These are phyloP conservation scores for Dothistroma septosporum DNA, from an alignment of 2,329 filamentous ascomycete genomes.

Conservation along the genomic window DNA sequence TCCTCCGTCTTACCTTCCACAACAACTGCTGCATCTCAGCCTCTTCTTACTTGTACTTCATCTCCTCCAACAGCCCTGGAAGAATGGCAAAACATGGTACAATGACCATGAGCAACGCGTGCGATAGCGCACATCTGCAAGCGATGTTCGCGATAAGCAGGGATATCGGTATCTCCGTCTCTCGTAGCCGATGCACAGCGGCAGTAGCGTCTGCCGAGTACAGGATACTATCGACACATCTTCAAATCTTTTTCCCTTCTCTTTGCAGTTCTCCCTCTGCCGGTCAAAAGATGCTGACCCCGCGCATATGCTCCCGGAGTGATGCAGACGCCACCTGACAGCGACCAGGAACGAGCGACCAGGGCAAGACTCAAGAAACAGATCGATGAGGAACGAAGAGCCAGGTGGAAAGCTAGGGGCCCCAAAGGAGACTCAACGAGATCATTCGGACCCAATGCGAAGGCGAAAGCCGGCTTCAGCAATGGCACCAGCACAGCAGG, in stretches of 20 bases:
- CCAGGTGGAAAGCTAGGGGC: neutral
- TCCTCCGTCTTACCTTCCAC: neutral
- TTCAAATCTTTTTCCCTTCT: neutral
- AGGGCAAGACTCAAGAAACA: neutral
- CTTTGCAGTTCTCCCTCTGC: neutral
- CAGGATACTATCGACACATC: neutral
- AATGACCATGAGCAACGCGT: neutral
- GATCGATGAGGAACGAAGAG: neutral
- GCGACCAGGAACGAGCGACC: neutral
- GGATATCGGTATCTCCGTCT: neutral
- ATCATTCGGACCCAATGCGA: neutral
- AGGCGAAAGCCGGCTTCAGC: neutral
- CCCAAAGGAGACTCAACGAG: neutral
- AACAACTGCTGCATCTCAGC: neutral
- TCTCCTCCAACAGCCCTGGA: neutral
- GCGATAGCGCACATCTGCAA: neutral
- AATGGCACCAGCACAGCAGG: neutral
- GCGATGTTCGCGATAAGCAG: neutral
- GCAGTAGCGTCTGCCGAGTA: neutral
- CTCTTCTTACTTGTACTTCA: neutral
- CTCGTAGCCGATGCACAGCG: neutral
- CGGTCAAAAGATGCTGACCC: neutral
- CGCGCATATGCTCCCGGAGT: neutral
- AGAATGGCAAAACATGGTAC: too few relatives aligned
- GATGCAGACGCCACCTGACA: conserved; percentile 1